A percentile compares a stretch with the other conserved stretches of the same genome.
phyloP scores from a whole-genome alignment of 257 asterid genomes.

The Linderniella brevidens region DNA sequence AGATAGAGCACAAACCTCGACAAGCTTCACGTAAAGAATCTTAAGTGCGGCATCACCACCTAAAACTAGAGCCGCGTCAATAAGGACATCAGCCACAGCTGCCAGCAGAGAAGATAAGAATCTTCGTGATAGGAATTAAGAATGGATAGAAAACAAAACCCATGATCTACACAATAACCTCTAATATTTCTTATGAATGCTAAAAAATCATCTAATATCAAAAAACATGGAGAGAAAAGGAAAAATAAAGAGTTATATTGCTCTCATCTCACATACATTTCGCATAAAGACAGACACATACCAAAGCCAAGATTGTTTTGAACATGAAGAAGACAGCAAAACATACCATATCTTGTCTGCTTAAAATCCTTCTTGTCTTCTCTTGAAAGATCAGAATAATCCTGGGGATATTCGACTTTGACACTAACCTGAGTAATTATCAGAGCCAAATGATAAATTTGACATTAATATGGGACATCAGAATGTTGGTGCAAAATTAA shows the following conservation, averaged over 20 bases:
- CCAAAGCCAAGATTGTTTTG: slow-evolving; percentile 1
- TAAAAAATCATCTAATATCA: no score
- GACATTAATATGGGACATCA: no score
- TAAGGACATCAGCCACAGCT: slow-evolving; percentile 96
- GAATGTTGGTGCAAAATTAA: neutral
- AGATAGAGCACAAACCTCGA: slow-evolving; percentile 47
- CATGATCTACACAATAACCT: no score
- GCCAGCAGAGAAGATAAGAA: slow-evolving; percentile 24
- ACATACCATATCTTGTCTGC: slow-evolving; percentile 88
- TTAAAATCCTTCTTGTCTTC: slow-evolving; percentile 96
- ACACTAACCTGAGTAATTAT: slow-evolving; percentile 57
- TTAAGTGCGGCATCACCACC: slow-evolving; percentile 84
- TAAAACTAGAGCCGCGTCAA: slow-evolving; percentile 86
- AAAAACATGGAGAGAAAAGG: no score
- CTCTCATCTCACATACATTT: no score
- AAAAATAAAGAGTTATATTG: no score
- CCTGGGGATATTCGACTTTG: slow-evolving; percentile 84
- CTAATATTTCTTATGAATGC: no score
- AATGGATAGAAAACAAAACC: neutral
- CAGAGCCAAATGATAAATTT: slow-evolving; percentile 7
- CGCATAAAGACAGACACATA: slow-evolving; percentile 1
- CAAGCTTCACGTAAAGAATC: slow-evolving; percentile 76
- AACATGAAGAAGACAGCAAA: slow-evolving; percentile 8
- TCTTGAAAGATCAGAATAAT: slow-evolving; percentile 62
- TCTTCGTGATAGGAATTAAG: neutral